Percentiles rank a stretch among this genome's conserved stretches.
These are phyloP conservation scores for Hypholoma sublateritium DNA, from an alignment of 768 basidiomycete genomes.

Conservation along the genomic window DNA sequence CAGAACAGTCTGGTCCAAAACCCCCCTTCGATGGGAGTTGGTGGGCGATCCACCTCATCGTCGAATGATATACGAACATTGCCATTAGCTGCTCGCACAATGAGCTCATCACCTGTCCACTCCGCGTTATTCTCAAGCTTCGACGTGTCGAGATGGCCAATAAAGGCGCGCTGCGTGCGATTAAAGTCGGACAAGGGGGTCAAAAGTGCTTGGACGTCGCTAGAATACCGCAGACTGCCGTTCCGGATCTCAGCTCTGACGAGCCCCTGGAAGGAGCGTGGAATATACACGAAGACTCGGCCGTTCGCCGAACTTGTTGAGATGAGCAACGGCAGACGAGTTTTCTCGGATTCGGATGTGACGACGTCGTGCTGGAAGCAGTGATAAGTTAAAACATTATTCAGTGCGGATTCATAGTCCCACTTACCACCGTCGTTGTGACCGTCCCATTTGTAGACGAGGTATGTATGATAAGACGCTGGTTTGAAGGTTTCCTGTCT, in stretches of 20 bases:
- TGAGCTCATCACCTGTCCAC: conserved; percentile 38
- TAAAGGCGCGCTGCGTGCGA: conserved; percentile 29
- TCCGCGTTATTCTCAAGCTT: conserved; percentile 13
- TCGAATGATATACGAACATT: conserved; percentile 33
- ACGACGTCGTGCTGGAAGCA: conserved; percentile 18
- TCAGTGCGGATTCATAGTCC: background rate
- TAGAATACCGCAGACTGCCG: conserved; percentile 29
- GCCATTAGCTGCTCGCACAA: conserved; percentile 33
- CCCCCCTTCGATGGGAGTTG: conserved; percentile 15
- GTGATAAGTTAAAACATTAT: background rate
- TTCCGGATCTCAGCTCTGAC: conserved; percentile 27
- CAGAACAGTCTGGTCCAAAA: conserved; percentile 24
- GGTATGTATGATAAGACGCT: conserved; percentile 16
- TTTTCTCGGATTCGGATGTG: conserved; percentile 2
- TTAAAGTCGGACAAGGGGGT: conserved; percentile 32
- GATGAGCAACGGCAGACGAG: conserved; percentile 24
- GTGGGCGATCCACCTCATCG: conserved; percentile 26
- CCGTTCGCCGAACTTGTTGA: conserved; percentile 26
- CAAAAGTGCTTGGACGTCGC: conserved; percentile 21
- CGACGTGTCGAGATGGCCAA: conserved; percentile 32
- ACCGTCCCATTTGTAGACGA: conserved; percentile 23
- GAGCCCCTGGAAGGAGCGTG: conserved; percentile 40
- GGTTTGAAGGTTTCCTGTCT: conserved; percentile 2
- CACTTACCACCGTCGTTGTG: conserved; percentile 15
- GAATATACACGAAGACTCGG: conserved; percentile 31